Base-by-base conservation (phyloP, 225 moss, liverwort and hornwort genomes). In the Thuidium tamariscinum region DNA sequence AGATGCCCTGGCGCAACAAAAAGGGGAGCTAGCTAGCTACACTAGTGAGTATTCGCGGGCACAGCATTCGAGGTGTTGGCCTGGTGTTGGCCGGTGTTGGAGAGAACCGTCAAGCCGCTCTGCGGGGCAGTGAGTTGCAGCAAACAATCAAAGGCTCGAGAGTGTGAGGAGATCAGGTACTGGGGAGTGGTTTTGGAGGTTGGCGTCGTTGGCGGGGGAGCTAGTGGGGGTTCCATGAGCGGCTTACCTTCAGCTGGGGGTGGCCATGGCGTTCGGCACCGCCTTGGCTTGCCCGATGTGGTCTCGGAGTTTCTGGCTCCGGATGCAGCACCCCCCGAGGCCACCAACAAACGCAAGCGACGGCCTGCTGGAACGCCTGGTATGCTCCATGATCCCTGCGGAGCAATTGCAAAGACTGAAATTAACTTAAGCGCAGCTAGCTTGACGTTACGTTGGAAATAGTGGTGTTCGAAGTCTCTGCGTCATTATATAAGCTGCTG, bases 361-460 rank as follows among this genome's bases (percentile, higher is more conserved):
- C 91, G 93, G 11, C 89, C 91, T 59, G 89, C 93, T 27, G 91
- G 93, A 65, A 93, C 89, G 27, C 91, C 93, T 29, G 89, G 93
- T 93, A 93, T 68, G 90, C 67, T 55, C 44, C 32, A 20, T 7
- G 46, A 76, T 64, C 75, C 36, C 46, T 56, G 64, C 18, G 69
- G 71, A 60, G 80, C 60, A 30, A 71, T 54, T 59, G 12, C 56
- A 32, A 44, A 18, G 15, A 46, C 54, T 39, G 14, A 29, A 41
- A 16, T 12, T 41, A 11, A 48, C 29, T 70, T 52, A n/a, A 22
- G 49, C 9, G 25, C 60, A 34, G 13, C 11, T 11, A 77, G 77
- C 59, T 42, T n/a, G 37, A 48, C 48, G 57, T n/a, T n/a, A 48
- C 48, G 57, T n/a, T n/a, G 46, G 56, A 39, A 56, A 56, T 42